Evolutionary conservation across 2,329 filamentous ascomycete species (phyloP).

Genomic region (Didymella keratinophila): DNA sequence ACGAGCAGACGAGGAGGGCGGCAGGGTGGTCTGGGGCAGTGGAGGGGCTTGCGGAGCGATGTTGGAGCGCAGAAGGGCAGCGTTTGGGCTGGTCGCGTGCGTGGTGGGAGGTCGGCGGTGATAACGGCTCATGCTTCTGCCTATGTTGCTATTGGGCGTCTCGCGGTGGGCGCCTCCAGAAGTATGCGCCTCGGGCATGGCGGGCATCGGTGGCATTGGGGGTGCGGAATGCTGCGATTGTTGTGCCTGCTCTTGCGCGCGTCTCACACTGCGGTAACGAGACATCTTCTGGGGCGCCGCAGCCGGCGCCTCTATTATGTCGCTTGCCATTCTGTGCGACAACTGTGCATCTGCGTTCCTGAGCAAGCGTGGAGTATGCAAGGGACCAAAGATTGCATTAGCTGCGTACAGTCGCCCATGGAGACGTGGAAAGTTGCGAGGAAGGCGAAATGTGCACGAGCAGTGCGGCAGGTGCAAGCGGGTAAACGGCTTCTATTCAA

Average conservation of each 20-base stretch:
- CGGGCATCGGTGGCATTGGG: slow-evolving; percentile 31
- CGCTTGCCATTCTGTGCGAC: slow-evolving; percentile 46
- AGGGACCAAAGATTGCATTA: slow-evolving; percentile 17
- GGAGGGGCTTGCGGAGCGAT: slow-evolving; percentile 32
- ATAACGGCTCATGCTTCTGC: slow-evolving; percentile 53
- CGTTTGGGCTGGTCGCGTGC: slow-evolving; percentile 35
- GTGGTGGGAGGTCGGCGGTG: slow-evolving; percentile 46
- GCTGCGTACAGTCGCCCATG: slow-evolving; percentile 14
- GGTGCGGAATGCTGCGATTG: slow-evolving; percentile 25
- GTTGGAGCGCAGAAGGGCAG: slow-evolving; percentile 35
- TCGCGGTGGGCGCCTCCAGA: slow-evolving; percentile 10
- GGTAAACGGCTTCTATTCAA: slow-evolving; percentile 31
- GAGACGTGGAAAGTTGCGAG: slow-evolving; percentile 1
- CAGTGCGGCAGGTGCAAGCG: slow-evolving; percentile 32
- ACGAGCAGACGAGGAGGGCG: slow-evolving; percentile 29
- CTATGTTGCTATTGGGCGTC: slow-evolving; percentile 24
- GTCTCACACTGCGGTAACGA: slow-evolving; percentile 66
- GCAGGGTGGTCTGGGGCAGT: slow-evolving; percentile 21
- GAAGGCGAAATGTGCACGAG: slow-evolving; percentile 7
- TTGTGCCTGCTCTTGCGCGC: slow-evolving; percentile 48
- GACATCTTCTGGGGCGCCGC: slow-evolving; percentile 57
- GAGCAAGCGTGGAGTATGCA: slow-evolving; percentile 19
- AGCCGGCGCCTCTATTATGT: slow-evolving; percentile 36
- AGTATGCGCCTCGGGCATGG: slow-evolving; percentile 11
- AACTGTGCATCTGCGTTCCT: slow-evolving; percentile 21